Base-by-base conservation (phyloP, 2,329 filamentous ascomycete genomes). In the Pseudocercospora ulei region DNA sequence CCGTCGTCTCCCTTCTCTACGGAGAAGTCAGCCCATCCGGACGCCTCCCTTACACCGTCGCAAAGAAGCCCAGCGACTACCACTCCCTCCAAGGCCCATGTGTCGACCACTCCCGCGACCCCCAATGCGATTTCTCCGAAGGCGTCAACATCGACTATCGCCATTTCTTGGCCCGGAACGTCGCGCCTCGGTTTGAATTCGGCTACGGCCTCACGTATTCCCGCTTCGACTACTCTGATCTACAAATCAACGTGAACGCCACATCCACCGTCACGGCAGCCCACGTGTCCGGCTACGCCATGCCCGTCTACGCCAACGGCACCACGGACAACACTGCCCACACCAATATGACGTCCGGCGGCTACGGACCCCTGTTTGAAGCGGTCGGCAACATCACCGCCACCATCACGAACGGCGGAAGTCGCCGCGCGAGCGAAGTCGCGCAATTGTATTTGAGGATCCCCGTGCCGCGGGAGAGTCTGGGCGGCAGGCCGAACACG, bases 11-110 rank as follows among this genome's bases (percentile, higher is more conserved):
- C 0, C 54, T 80, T 5, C 62, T 80, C 0, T 78, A 76, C 49
- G 76, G 75, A 14, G 64, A 71, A 2, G 57, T 64, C 2, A 73
- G 69, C 44, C 69, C 70, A 0, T 76, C 72, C 0, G 76, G 76
- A 1, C 68, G 70, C 40, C 62, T 80, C 1, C 73, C 75, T 0
- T 80, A 77, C 53, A 80, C 76, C 0, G 65, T 80, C 0, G 74
- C 75, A 0, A 65, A 62, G 38, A 69, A 70, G 25, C 67, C 68
- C 26, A 63, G 64, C 0, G 75, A 80, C 51, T 80, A 79, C 47
- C 68, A 66, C 3, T 46, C 53, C 19, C 51, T 72, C 0, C 55
- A 68, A 2, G 49, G 58, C 0, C 54, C 58, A 2, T 57, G 52
- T 35, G 30, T 50, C 25, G 44, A 49, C 13, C 35, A 35, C 19